A percentile compares a stretch with the other conserved stretches of the same genome.
phyloP scores from a whole-genome alignment of 2,329 filamentous ascomycete species.

The Westerdykella ornata region DNA sequence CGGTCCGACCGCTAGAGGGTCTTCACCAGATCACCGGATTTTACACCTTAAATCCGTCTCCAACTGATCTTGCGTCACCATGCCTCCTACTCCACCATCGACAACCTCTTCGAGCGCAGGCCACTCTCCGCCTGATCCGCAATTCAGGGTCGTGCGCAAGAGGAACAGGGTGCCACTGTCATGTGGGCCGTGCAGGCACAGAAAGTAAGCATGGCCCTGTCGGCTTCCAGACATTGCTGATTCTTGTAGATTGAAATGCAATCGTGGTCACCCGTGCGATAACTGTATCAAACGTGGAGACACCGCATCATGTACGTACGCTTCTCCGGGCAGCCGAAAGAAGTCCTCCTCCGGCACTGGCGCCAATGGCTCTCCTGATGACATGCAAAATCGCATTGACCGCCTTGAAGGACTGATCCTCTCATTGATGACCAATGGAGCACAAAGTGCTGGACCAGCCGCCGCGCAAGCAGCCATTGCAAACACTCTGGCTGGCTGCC shows the following conservation, averaged over 20 bases:
- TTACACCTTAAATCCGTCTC: constrained; percentile 15
- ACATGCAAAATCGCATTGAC: constrained; percentile 98
- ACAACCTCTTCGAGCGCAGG: constrained; percentile 69
- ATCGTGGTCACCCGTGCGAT: constrained; percentile 82
- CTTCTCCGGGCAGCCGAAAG: constrained; percentile 60
- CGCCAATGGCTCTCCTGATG: constrained; percentile 63
- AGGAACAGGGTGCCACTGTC: constrained; percentile 87
- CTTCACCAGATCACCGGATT: constrained; percentile 13
- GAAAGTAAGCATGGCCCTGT: constrained; percentile 59
- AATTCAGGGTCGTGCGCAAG: constrained; percentile 83
- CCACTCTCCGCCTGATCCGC: constrained; percentile 77
- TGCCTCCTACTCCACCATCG: constrained; percentile 72
- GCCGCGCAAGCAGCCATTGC: constrained; percentile 55
- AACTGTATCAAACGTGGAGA: constrained; percentile 89
- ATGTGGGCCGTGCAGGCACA: constrained; percentile 81
- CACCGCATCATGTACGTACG: constrained; percentile 77
- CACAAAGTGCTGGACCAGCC: constrained; percentile 52
- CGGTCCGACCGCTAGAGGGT: too few species aligned
- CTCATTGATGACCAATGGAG: constrained; percentile 86
- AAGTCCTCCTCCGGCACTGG: constrained; percentile 56
- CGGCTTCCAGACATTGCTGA: constrained; percentile 12
- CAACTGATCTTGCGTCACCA: constrained; percentile 29
- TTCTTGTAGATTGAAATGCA: constrained; percentile 69
- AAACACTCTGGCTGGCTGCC: constrained; percentile 36
- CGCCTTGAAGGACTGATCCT: constrained; percentile 85